Base-by-base conservation (phyloP, 371 early-diverging fungal genomes). In the Actinomucor elegans region DNA sequence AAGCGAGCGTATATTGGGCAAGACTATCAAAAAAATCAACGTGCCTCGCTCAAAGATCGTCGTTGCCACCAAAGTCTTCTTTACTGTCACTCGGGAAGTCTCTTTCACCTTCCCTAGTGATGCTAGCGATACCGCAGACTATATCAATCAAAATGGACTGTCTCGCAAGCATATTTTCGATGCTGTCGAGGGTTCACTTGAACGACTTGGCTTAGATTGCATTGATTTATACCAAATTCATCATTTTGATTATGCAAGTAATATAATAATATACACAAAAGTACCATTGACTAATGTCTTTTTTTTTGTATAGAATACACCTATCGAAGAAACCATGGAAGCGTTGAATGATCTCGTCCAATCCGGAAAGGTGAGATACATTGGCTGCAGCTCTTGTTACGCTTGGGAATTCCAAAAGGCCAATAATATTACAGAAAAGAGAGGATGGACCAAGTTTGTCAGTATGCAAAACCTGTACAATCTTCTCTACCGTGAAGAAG, bases 221-320 rank as follows among this genome's bases (percentile, higher is more conserved):
- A 66, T 87, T 29, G 87, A 87, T 52, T 57, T 89, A 24, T 84
- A 83, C 52, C 73, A 85, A 33, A 78, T 87, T 46, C 71, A 78
- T 45, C 66, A 74, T n/a, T 49, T 62, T 14, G 73, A 70, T 31
- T 48, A 21, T 37, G 70, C 63, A 52, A 52, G 64, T 20, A 21
- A 20, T 6, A 10, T 21, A 5, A 2, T 35, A 17, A 21, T 3
- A 36, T n/a, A 2, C n/a, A n/a, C 7, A n/a, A 5, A 24, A 14
- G n/a, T n/a, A n/a, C n/a, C n/a, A n/a, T 20, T 32, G 21, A 37
- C 14, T 29, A 12, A 43, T 27, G 5, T 18, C 24, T 15, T 33
- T 2, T 15, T 24, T 1, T 11, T 37, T 28, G 32, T 32, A 31
- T 49, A 69, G 57, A 35, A 71, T 12, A 74, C 75, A 1, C 70